phyloP scores from a whole-genome alignment of 495 filamentous ascomycete genomes.

The Sporormia fimetaria region DNA sequence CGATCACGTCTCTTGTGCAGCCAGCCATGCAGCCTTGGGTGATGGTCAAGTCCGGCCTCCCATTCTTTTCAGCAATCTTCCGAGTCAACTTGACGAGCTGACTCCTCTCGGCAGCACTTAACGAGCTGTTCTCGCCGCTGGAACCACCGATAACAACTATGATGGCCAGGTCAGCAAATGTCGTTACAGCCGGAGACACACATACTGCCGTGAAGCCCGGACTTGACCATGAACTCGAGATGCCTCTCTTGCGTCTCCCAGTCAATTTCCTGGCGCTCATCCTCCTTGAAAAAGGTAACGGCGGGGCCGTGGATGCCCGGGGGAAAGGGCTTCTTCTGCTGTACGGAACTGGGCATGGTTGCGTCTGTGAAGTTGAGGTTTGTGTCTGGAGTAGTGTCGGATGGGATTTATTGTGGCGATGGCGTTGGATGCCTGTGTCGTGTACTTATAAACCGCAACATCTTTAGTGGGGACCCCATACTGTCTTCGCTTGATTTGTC shows the following conservation, averaged over 20 bases:
- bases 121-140: constrained; percentile 51
- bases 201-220: constrained; percentile 65
- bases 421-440: too few relatives aligned
- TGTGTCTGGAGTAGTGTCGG: too few relatives aligned
- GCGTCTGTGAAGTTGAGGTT: too few relatives aligned
- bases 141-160: constrained; percentile 82
- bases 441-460: too few relatives aligned
- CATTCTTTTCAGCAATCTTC: constrained; percentile 55
- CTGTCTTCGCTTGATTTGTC: too few relatives aligned
- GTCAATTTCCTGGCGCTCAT: constrained; percentile 42
- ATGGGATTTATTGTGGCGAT: too few relatives aligned
- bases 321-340: too few relatives aligned
- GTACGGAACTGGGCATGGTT: too few relatives aligned
- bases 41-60: constrained; percentile 55
- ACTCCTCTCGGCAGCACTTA: constrained; percentile 26
- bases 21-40: constrained; percentile 75
- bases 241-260: constrained; percentile 58
- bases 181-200: too few relatives aligned
- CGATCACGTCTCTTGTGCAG: constrained; percentile 74
- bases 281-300: constrained; percentile 28
- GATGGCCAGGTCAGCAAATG: too few relatives aligned
- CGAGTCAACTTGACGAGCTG: constrained; percentile 61
- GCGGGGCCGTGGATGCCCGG: constrained; percentile 29
- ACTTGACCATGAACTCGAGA: constrained; percentile 63
- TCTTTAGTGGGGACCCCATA: too few relatives aligned